These are phyloP conservation scores for Hawksworthiomyces lignivorus DNA, from an alignment of 2,329 filamentous ascomycete species.

Conservation along the genomic window DNA sequence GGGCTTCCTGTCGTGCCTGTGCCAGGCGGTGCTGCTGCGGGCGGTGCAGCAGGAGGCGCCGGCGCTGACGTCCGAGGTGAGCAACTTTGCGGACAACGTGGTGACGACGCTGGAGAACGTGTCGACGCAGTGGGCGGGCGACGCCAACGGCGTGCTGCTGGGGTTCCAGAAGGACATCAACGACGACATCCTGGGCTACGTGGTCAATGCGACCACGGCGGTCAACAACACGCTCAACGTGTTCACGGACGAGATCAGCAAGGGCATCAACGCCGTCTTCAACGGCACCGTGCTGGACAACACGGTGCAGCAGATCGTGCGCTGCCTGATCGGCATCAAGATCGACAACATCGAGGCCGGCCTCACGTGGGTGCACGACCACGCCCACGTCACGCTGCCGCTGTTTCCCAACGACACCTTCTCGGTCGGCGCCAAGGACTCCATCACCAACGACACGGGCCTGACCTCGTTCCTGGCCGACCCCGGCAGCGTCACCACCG, in stretches of 20 bases:
- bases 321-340: slow-evolving; percentile 85
- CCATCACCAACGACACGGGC: slow-evolving; percentile 48
- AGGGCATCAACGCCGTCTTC: slow-evolving; percentile 68
- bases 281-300: slow-evolving; percentile 72
- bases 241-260: slow-evolving; percentile 71
- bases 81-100: slow-evolving; percentile 71
- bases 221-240: slow-evolving; percentile 79
- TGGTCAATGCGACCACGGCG: slow-evolving; percentile 72
- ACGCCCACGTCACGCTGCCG: slow-evolving; percentile 78
- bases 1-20: slow-evolving; percentile 73
- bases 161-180: slow-evolving; percentile 60
- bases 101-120: slow-evolving; percentile 64
- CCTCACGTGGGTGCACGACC: slow-evolving; percentile 85
- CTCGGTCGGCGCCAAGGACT: slow-evolving; percentile 64
- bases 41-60: slow-evolving; percentile 70
- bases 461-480: slow-evolving; percentile 69
- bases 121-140: slow-evolving; percentile 67
- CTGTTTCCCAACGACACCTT: slow-evolving; percentile 73
- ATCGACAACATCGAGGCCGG: slow-evolving; percentile 76
- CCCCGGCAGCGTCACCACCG: slow-evolving; percentile 62
- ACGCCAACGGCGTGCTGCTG: slow-evolving; percentile 64
- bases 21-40: slow-evolving; percentile 71
- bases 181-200: slow-evolving; percentile 76
- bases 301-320: slow-evolving; percentile 70
- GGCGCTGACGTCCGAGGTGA: slow-evolving; percentile 64